Evolutionary conservation across 345 rosid genomes (phyloP), one percentile per base, ranked within the genome.

Genomic region (Hevea brasiliensis): DNA sequence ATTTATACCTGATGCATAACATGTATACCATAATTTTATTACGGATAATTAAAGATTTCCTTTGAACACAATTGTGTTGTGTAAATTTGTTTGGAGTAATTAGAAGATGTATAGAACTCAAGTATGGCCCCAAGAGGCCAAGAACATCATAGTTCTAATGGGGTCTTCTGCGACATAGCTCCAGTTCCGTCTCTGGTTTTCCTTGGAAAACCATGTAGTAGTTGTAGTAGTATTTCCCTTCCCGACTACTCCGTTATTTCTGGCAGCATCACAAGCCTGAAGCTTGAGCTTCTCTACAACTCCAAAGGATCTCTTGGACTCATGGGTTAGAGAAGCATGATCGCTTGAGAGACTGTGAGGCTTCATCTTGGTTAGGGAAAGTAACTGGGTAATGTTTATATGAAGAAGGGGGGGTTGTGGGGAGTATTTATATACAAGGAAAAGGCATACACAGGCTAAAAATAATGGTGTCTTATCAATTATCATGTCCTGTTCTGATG

Each of bases 81-180:
- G n/a, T n/a, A n/a, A n/a, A n/a, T n/a, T n/a, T n/a, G n/a, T n/a
- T n/a, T n/a, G n/a, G n/a, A n/a, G n/a, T n/a, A n/a, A n/a, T n/a
- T n/a, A n/a, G n/a, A n/a, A 41, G 0, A 41, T 42, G 11, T 42
- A 42, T 42, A 7, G 0, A 47, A 1, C 17, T 76, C 72, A 88
- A 4, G 89, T 86, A 50, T 86, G 92, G 75, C 83, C 75, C 88
- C 92, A 88, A 14, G 90, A 81, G 7, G 84, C 87, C 79, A 88
- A 76, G 83, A 88, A 85, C 82, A 88, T 86, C 81, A 88, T 79
- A 44, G 85, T 82, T 77, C 92, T 79, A 63, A 88, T 88, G 37
- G 89, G 92, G 3, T 88, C 92, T 70, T 88, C 88, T 1, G 70
- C 65, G 0, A 20, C 21, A 35, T 45, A 55, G 61, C 68, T 76